These are phyloP conservation scores for Penicillium rolfsii DNA, from an alignment of 2,329 filamentous ascomycete species.

Conservation along the genomic window DNA sequence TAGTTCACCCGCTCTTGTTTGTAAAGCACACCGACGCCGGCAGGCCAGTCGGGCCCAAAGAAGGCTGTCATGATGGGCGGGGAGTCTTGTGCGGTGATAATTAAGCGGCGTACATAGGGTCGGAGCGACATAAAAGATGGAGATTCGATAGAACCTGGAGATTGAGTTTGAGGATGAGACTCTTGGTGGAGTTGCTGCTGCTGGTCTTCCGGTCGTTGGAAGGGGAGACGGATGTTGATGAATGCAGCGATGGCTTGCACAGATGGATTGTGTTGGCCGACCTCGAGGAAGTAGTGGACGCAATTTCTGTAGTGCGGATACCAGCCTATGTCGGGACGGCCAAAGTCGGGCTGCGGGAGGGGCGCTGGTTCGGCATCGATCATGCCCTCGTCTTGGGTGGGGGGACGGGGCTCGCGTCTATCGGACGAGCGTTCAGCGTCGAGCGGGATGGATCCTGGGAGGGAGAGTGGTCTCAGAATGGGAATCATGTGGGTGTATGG, in stretches of 20 bases:
- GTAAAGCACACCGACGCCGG: slow-evolving; percentile 78
- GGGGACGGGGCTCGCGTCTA: slow-evolving; percentile 26
- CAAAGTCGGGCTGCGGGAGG: slow-evolving; percentile 37
- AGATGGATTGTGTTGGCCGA: slow-evolving; percentile 75
- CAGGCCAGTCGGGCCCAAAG: slow-evolving; percentile 85
- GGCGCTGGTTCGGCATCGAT: slow-evolving; percentile 14
- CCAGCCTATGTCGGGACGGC: slow-evolving; percentile 73
- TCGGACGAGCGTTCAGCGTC: slow-evolving; percentile 35
- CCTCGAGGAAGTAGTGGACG: slow-evolving; percentile 83
- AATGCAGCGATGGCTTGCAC: slow-evolving; percentile 88
- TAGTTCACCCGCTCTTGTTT: slow-evolving; percentile 91
- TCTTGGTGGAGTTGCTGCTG: neutral
- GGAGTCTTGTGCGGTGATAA: slow-evolving; percentile 92
- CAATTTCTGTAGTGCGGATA: slow-evolving; percentile 86
- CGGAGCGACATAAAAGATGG: slow-evolving; percentile 65
- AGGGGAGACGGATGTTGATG: slow-evolving; percentile 89
- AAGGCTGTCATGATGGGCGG: slow-evolving; percentile 81
- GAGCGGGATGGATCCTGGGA: slow-evolving; percentile 32
- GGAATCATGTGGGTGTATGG: slow-evolving; percentile 63
- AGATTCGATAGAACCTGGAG: slow-evolving; percentile 18
- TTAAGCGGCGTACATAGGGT: slow-evolving; percentile 86
- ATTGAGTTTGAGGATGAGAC: slow-evolving; percentile 26
- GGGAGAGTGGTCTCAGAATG: slow-evolving; percentile 49
- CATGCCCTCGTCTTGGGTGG: slow-evolving; percentile 15
- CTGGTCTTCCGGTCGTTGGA: slow-evolving; percentile 60